Evolutionary conservation across 495 filamentous ascomycete genomes (phyloP).

Genomic region (Pseudevernia furfuracea): DNA sequence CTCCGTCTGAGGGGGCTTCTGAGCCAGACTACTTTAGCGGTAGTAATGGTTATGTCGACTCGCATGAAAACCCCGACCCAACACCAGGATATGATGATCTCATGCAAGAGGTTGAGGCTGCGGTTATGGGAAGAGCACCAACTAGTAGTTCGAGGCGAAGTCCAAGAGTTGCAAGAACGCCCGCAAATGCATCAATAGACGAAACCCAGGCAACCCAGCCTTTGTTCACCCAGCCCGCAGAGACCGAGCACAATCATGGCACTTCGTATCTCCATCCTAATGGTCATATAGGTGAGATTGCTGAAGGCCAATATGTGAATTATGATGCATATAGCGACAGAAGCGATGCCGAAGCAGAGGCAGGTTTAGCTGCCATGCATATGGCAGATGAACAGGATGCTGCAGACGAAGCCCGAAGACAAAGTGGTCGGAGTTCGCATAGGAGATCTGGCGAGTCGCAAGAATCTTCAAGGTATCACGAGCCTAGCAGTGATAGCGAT

Average conservation of each 20-base stretch:
- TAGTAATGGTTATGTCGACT: constrained; percentile 23
- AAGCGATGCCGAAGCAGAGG: constrained; percentile 85
- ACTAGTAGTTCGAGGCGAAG: constrained; percentile 28
- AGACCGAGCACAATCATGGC: constrained; percentile 36
- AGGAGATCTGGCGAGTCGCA: constrained; percentile 31
- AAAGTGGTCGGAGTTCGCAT: constrained; percentile 43
- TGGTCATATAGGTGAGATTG: constrained; percentile 44
- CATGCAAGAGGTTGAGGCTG: constrained; percentile 43
- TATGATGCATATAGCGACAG: constrained; percentile 58
- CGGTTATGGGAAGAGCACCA: constrained; percentile 33
- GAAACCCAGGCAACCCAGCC: constrained; percentile 23
- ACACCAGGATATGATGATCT: constrained; percentile 37
- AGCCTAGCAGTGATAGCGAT: constrained; percentile 57
- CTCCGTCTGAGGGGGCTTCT: constrained; percentile 41
- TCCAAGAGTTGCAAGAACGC: constrained; percentile 25
- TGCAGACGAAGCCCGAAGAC: constrained; percentile 47
- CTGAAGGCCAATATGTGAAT: constrained; percentile 40
- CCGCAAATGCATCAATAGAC: constrained; percentile 25
- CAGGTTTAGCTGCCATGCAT: constrained; percentile 74
- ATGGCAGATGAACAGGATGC: constrained; percentile 78
- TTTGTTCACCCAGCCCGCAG: constrained; percentile 20
- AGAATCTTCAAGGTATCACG: constrained; percentile 22
- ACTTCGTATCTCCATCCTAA: constrained; percentile 41
- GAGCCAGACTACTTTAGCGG: constrained; percentile 28
- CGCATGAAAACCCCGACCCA: constrained; percentile 19